Evolutionary conservation across 192 early-diverging fungal species (phyloP).

Genomic region (Coemansia sp.): DNA sequence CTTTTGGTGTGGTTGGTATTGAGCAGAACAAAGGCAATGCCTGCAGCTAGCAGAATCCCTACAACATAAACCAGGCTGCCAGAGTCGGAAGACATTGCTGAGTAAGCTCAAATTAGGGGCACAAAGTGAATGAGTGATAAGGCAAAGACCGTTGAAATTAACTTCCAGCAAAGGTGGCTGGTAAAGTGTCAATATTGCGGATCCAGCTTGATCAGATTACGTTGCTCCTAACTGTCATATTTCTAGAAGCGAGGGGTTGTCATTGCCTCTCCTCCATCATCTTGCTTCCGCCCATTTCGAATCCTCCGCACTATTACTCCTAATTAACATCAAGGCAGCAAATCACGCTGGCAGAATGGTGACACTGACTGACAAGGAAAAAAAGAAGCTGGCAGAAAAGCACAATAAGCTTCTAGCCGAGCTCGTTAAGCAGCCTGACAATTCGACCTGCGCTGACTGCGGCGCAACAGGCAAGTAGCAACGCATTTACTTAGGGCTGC

Average conservation of each 20-base stretch:
- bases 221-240: not conserved
- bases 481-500: not conserved
- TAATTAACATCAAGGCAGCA: not conserved
- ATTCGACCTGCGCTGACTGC: conserved; percentile 76
- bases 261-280: not conserved
- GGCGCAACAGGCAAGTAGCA: conserved; percentile 60
- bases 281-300: not conserved
- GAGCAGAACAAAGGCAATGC: conserved; percentile 37
- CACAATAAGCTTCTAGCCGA: conserved; percentile 68
- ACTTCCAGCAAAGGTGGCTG: not conserved
- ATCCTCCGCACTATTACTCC: not conserved
- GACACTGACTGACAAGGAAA: conserved; percentile 53
- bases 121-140: not conserved
- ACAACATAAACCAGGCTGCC: conserved; percentile 22
- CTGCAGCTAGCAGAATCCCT: conserved; percentile 37
- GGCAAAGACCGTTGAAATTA: not conserved
- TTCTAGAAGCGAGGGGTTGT: not conserved
- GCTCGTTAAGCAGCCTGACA: conserved; percentile 66
- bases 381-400: conserved; percentile 65
- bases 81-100: conserved; percentile 19
- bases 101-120: not conserved
- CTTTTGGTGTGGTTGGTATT: not conserved
- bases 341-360: conserved; percentile 22
- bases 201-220: not conserved
- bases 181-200: not conserved